phyloP scores from a whole-genome alignment of 176 grass and related monocot species.

The Eragrostis curvula region DNA sequence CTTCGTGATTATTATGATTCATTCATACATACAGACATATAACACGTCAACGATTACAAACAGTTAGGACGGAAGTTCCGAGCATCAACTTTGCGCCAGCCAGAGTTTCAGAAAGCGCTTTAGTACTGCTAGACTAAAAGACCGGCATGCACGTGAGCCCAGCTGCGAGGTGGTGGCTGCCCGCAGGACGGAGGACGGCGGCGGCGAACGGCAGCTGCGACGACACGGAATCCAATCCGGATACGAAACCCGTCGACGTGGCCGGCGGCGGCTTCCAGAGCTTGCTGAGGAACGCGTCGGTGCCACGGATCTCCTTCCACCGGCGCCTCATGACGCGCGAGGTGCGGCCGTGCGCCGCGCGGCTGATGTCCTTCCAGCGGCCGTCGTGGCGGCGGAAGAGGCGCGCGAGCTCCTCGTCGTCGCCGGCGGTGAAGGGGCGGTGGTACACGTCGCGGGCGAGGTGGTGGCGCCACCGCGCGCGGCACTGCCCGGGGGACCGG shows the following conservation, averaged over 20 bases:
- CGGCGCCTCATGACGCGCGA: background rate
- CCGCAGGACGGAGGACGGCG: background rate
- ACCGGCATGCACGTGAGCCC: too few species aligned
- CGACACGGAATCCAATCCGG: background rate
- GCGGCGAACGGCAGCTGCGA: background rate
- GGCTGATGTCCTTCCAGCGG: background rate
- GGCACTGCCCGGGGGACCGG: conserved; percentile 2
- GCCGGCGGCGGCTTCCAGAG: background rate
- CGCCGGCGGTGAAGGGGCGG: conserved; percentile 19
- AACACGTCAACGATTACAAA: too few species aligned
- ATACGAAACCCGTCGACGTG: background rate
- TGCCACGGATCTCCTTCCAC: background rate
- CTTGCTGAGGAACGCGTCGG: background rate
- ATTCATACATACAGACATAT: too few species aligned
- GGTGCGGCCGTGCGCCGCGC: background rate
- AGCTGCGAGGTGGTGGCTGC: too few species aligned
- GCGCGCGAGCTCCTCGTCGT: background rate
- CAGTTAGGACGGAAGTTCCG: too few species aligned
- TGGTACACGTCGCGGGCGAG: conserved; percentile 26
- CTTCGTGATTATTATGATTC: too few species aligned
- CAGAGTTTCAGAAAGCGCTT: too few species aligned
- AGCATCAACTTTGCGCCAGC: too few species aligned
- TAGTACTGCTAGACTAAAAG: too few species aligned
- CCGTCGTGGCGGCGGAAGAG: background rate
- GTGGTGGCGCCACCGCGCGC: background rate